Conservation (phyloP, 345 rosid genomes). For the Reutealis trisperma region DNA sequence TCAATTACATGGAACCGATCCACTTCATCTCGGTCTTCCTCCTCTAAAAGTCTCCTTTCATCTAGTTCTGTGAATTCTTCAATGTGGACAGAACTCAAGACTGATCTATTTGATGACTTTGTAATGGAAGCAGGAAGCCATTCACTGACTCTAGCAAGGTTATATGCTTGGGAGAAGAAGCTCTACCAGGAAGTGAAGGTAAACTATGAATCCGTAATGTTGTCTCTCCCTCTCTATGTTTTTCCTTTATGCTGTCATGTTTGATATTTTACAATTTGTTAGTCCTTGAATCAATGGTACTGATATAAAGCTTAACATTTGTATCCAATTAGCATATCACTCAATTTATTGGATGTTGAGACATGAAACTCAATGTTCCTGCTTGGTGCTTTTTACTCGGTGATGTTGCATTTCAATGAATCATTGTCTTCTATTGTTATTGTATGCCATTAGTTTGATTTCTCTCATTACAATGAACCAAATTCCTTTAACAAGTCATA, state of each 20-base stretch:
- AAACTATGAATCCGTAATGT: background rate
- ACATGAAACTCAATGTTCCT: background rate
- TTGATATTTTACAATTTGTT: background rate
- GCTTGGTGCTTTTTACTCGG: background rate
- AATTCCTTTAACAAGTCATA: conserved; percentile 5
- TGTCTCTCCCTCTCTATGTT: background rate
- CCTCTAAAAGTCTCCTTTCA: conserved; percentile 35
- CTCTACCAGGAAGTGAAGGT: conserved; percentile 52
- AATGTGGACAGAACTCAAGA: conserved; percentile 30
- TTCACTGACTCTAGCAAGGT: conserved; percentile 36
- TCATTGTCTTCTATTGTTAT: background rate
- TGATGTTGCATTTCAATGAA: background rate
- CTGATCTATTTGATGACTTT: conserved; percentile 32
- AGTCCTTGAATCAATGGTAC: background rate
- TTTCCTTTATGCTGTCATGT: background rate
- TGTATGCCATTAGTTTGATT: background rate
- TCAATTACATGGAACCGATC: conserved; percentile 37
- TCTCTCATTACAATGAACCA: background rate
- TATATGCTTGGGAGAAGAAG: conserved; percentile 55
- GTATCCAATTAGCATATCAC: background rate
- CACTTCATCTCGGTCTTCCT: conserved; percentile 31
- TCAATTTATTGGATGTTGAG: background rate
- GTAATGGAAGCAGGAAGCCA: conserved; percentile 46
- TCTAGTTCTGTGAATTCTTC: conserved; percentile 38
- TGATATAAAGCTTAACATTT: background rate